Base-by-base conservation (phyloP, 768 basidiomycete species). In the Ramaria rubella region DNA sequence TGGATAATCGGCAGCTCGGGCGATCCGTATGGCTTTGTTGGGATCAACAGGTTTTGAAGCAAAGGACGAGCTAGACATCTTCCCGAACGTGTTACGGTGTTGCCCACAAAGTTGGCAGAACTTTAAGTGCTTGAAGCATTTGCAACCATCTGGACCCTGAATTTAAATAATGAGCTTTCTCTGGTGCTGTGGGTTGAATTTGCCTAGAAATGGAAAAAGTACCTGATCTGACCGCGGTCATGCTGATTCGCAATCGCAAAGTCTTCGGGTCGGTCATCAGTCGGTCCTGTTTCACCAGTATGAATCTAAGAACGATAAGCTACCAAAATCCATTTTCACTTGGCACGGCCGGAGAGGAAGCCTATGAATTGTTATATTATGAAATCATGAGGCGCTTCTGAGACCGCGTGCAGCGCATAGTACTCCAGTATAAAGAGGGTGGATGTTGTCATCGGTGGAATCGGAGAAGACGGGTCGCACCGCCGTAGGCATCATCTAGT, bases 1-100 rank as follows among this genome's bases (percentile, higher is more conserved):
- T 19, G 59, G 59, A 36, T 60, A 60, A 3, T 17, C 31, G 12
- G 19, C 12, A 40, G 31, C 15, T n/a, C 50, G 27, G 17, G 17
- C 2, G 15, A 51, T 40, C 17, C 57, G 53, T 43, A 54, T 54
- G 24, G 43, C 26, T 1, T 4, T 4, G 33, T 54, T 43, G 24
- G 52, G 52, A 43, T 54, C 38, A 3, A 53, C 52, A 8, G 26
- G 49, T 38, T 36, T 53, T 33, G 52, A 9, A 17, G 52, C 36
- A 14, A 33, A 50, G 6, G 33, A 23, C n/a, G 30, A 34, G 17
- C 30, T n/a, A 51, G 33, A 51, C 23, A 23, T 21, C 23, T 48
- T 8, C 2, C 14, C 24, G 46, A 17, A 7, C 12, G 23, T 19
- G 26, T n/a, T 30, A 24, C n/a, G 36, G 11, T 38, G 23, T 26